A percentile compares a stretch with the other conserved stretches of the same genome.
Conservation (phyloP, 345 rosid genomes). For the Laguncularia racemosa region DNA sequence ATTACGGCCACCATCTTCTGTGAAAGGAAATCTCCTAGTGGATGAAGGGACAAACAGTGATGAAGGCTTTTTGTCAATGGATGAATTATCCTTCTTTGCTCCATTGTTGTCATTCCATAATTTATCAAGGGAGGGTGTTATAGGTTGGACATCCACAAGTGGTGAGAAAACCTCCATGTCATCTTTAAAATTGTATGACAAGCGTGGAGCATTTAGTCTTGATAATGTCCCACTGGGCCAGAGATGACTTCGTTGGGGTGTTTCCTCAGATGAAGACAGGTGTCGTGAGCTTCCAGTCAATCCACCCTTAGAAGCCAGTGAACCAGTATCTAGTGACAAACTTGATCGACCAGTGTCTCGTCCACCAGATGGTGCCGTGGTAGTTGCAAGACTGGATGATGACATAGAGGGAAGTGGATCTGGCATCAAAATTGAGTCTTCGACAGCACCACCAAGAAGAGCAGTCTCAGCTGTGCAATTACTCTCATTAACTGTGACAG, state of each 20-base stretch:
- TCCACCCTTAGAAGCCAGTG: constrained; percentile 27
- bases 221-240: constrained; percentile 65
- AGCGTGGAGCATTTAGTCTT: constrained; percentile 68
- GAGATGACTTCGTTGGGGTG: constrained; percentile 55
- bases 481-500: constrained; percentile 72
- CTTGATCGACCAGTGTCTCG: constrained; percentile 30
- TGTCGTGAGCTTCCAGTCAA: constrained; percentile 24
- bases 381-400: constrained; percentile 42
- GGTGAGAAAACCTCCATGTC: constrained; percentile 98
- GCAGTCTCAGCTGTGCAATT: constrained; percentile 74
- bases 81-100: constrained; percentile 41
- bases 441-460: constrained; percentile 82
- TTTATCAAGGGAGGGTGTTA: constrained; percentile 73
- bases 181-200: constrained; percentile 64
- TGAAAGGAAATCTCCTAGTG: constrained; percentile 52
- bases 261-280: constrained; percentile 51
- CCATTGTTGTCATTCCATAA: constrained; percentile 62
- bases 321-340: constrained; percentile 31
- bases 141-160: constrained; percentile 65
- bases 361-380: constrained; percentile 43
- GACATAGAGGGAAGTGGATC: constrained; percentile 84
- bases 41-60: constrained; percentile 61
- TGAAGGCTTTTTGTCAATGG: constrained; percentile 57
- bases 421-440: constrained; percentile 92
- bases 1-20: constrained; percentile 54